A percentile compares a stretch with the other conserved stretches of the same genome.
These are phyloP conservation scores for Phyllosticta citrichinensis DNA, from an alignment of 2,329 filamentous ascomycete species.

Conservation along the genomic window DNA sequence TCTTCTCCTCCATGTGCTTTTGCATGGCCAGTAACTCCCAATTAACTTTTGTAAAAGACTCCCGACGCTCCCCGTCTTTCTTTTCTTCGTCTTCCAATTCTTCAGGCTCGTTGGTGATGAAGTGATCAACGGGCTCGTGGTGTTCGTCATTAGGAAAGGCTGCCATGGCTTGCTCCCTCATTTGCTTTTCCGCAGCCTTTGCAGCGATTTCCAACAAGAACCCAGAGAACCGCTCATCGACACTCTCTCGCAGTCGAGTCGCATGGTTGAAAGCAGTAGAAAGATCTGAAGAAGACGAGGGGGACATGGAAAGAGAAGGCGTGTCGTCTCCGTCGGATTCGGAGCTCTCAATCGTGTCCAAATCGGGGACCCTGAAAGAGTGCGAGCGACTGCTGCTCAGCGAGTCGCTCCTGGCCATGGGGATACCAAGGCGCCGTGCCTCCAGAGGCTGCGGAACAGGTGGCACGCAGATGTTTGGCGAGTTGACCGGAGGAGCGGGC, in stretches of 20 bases:
- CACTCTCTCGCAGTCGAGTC: conserved; percentile 51
- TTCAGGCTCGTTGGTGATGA: conserved; percentile 52
- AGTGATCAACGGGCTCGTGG: conserved; percentile 62
- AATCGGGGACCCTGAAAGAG: conserved; percentile 51
- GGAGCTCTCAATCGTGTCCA: conserved; percentile 53
- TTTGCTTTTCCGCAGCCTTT: conserved; percentile 66
- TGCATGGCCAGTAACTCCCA: conserved; percentile 79
- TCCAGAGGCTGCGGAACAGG: conserved; percentile 27
- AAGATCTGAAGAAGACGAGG: conserved; percentile 37
- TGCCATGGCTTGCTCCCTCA: conserved; percentile 66
- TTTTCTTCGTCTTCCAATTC: conserved; percentile 36
- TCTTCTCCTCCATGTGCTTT: conserved; percentile 55
- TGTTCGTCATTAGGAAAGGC: conserved; percentile 64
- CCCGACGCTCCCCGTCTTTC: conserved; percentile 35
- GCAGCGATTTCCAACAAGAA: conserved; percentile 73
- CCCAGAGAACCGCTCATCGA: conserved; percentile 64
- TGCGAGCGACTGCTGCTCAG: conserved; percentile 32
- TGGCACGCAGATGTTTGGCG: conserved; percentile 21
- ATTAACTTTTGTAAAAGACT: conserved; percentile 52
- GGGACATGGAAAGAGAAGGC: conserved; percentile 37
- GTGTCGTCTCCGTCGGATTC: conserved; percentile 42
- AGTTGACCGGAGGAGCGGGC: conserved; percentile 33
- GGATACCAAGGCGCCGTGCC: conserved; percentile 23
- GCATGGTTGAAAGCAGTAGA: conserved; percentile 42
- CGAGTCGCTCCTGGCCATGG: conserved; percentile 25